Percentiles rank a stretch among this genome's conserved stretches.
Conservation (phyloP, 441 rosid genomes). For the Oxalis stricta region DNA sequence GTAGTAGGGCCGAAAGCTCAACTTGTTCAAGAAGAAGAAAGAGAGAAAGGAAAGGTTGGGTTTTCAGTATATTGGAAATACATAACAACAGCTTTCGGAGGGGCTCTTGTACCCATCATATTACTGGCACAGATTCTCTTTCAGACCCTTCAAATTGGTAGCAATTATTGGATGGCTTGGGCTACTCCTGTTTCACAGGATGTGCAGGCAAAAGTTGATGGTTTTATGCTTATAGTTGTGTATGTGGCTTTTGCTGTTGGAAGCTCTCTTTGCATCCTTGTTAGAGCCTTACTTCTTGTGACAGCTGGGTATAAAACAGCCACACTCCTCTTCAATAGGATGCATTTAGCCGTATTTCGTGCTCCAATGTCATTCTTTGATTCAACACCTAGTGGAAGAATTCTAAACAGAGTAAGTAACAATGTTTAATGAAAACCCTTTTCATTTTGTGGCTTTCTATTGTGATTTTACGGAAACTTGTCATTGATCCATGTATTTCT, state of each 20-base stretch:
- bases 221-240: constrained; percentile 38
- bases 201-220: constrained; percentile 34
- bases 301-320: constrained; percentile 83
- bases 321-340: constrained; percentile 59
- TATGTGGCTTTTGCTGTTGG: constrained; percentile 56
- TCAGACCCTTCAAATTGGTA: constrained; percentile 68
- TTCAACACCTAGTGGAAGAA: constrained; percentile 87
- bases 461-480: too few relatives aligned
- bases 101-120: constrained; percentile 68
- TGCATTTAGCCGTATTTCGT: constrained; percentile 76
- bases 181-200: constrained; percentile 63
- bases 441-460: neutral
- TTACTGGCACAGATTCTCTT: constrained; percentile 48
- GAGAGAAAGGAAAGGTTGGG: constrained; percentile 80
- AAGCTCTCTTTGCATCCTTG: constrained; percentile 60
- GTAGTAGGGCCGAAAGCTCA: constrained; percentile 37
- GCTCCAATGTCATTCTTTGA: constrained; percentile 94
- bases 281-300: constrained; percentile 45
- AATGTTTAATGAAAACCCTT: neutral
- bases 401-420: constrained; percentile 63
- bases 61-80: constrained; percentile 68
- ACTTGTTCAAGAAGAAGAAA: constrained; percentile 84
- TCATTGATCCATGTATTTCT: neutral
- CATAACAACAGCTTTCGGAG: constrained; percentile 66
- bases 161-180: constrained; percentile 98